phyloP scores from a whole-genome alignment of 2,329 filamentous ascomycete species.

The Verticillium alfalfae region DNA sequence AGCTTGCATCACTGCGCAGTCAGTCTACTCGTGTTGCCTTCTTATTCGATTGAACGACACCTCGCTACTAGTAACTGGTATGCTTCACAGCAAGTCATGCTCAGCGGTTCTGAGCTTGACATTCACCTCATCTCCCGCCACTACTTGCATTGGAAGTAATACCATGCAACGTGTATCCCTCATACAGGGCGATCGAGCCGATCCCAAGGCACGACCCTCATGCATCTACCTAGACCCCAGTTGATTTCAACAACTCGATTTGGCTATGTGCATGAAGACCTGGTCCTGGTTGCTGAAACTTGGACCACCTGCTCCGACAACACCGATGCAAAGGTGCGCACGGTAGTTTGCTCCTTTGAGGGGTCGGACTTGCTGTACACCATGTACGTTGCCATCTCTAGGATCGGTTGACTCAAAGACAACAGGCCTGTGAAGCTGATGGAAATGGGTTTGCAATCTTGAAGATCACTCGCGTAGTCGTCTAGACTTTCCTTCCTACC shows the following conservation, averaged over 20 bases:
- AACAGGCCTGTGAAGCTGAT: neutral
- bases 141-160: neutral
- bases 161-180: neutral
- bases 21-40: neutral
- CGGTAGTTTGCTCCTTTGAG: neutral
- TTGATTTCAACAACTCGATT: neutral
- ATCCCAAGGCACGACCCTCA: neutral
- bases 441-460: neutral
- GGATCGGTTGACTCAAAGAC: neutral
- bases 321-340: neutral
- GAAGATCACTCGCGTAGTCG: neutral
- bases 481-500: neutral
- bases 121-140: neutral
- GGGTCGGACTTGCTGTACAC: neutral
- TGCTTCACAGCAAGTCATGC: neutral
- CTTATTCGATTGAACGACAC: neutral
- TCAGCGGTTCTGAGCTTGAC: neutral
- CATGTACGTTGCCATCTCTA: neutral
- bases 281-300: neutral
- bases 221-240: neutral
- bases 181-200: neutral
- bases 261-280: neutral
- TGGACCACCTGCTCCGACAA: neutral
- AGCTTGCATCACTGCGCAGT: neutral
- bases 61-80: neutral